phyloP scores from a whole-genome alignment of 2,329 filamentous ascomycete genomes.

The Nothophaeocryptopus gaeumannii region DNA sequence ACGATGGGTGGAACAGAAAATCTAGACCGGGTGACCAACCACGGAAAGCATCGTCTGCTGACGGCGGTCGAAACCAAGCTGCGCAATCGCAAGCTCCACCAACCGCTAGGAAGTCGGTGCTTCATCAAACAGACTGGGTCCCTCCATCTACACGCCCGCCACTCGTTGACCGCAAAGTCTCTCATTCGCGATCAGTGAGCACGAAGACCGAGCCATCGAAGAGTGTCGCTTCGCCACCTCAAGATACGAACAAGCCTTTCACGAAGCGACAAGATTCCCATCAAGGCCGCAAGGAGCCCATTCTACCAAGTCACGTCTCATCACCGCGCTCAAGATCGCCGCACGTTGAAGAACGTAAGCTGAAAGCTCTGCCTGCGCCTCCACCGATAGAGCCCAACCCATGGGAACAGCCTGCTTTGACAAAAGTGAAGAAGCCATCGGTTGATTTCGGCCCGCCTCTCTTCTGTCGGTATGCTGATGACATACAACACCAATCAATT shows the following conservation, averaged over 20 bases:
- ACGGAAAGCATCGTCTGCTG: too few species aligned
- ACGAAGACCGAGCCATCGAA: conserved; percentile 8
- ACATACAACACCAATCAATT: conserved; percentile 14
- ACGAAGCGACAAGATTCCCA: not conserved
- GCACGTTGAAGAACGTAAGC: too few species aligned
- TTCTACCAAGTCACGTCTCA: too few species aligned
- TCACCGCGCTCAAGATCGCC: too few species aligned
- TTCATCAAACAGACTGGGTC: conserved; percentile 6
- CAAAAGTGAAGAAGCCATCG: not conserved
- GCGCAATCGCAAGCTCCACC: conserved; percentile 4
- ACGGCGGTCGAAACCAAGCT: not conserved
- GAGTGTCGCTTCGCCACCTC: not conserved
- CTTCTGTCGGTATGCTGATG: conserved; percentile 21
- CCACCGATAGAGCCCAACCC: not conserved
- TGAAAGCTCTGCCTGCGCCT: conserved; percentile 18
- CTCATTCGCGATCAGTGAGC: too few species aligned
- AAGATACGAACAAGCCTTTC: not conserved
- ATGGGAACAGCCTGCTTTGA: too few species aligned
- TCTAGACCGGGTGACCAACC: too few species aligned
- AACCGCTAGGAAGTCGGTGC: conserved; percentile 2
- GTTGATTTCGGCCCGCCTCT: not conserved
- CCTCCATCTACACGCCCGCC: not conserved
- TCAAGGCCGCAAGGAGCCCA: not conserved
- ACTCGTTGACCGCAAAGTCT: too few species aligned
- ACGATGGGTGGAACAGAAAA: too few species aligned